A percentile compares a stretch with the other conserved stretches of the same genome.
Conservation (phyloP, 192 early-diverging fungal genomes). For the Mortierella hygrophila region DNA sequence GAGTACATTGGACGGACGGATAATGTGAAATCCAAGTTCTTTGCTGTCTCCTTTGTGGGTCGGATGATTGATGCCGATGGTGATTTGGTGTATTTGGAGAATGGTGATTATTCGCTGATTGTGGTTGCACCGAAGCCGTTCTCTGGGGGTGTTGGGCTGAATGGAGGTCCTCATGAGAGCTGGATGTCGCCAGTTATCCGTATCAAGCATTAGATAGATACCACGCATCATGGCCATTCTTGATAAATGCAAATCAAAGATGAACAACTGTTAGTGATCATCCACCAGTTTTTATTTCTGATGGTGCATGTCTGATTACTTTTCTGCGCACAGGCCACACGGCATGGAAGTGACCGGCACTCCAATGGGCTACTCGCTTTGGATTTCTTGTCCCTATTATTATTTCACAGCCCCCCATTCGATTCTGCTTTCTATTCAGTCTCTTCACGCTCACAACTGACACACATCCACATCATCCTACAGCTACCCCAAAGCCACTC, state of each 20-base stretch:
- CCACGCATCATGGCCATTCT: too few species aligned
- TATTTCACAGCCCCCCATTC: background rate
- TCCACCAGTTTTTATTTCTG: background rate
- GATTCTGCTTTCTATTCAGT: background rate
- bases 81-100: background rate
- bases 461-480: background rate
- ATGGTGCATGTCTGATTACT: too few species aligned
- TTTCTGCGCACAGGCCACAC: too few species aligned
- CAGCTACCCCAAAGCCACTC: background rate
- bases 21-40: constrained; percentile 31
- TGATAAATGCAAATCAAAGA: background rate
- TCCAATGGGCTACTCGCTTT: too few species aligned
- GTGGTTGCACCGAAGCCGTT: constrained; percentile 45
- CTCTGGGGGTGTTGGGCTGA: background rate
- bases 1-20: constrained; percentile 41
- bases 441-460: background rate
- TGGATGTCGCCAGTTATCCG: constrained; percentile 31
- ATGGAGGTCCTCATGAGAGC: constrained; percentile 15
- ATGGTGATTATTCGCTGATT: constrained; percentile 38
- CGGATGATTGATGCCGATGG: background rate
- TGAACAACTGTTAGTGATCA: background rate
- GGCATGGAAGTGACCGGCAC: too few species aligned
- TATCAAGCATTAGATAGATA: constrained; percentile 8
- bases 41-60: constrained; percentile 20
- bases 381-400: too few species aligned